Evolutionary conservation across 352 stramenopile species (phyloP).

Genomic region (Blastocystis hominis): DNA sequence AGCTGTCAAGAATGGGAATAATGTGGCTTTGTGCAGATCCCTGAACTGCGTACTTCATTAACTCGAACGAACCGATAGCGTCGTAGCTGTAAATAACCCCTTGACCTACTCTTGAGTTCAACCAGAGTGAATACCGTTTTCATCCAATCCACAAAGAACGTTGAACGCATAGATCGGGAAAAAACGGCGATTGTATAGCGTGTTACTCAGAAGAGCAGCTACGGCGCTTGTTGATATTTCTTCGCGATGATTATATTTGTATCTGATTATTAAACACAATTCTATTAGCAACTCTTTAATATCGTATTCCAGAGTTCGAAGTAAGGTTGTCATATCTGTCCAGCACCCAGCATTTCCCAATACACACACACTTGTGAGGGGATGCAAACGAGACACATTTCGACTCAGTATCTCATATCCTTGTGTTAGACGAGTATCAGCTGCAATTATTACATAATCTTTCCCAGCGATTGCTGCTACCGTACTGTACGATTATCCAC

Average conservation of each 20-base stretch:
- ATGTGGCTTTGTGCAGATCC: slow-evolving; percentile 87
- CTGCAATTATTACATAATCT: slow-evolving; percentile 90
- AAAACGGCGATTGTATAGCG: slow-evolving; percentile 83
- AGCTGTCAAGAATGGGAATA: slow-evolving; percentile 92
- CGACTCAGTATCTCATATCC: slow-evolving; percentile 91
- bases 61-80: slow-evolving; percentile 83
- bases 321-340: slow-evolving; percentile 44
- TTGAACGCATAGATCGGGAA: slow-evolving; percentile 98
- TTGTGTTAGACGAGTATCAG: slow-evolving; percentile 84
- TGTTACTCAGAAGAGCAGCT: slow-evolving; percentile 88
- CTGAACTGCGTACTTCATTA: slow-evolving; percentile 68
- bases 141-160: slow-evolving; percentile 87
- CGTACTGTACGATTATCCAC: slow-evolving; percentile 61
- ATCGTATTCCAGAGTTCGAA: slow-evolving; percentile 34
- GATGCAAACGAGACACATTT: slow-evolving; percentile 70
- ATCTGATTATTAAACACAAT: slow-evolving; percentile 62
- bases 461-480: slow-evolving; percentile 80
- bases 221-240: slow-evolving; percentile 79
- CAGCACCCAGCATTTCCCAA: slow-evolving; percentile 33
- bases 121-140: slow-evolving; percentile 65
- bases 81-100: slow-evolving; percentile 94
- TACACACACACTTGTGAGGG: slow-evolving; percentile 66
- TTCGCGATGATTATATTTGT: slow-evolving; percentile 85
- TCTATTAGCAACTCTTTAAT: slow-evolving; percentile 37
- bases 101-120: slow-evolving; percentile 65